Conservation (phyloP, 176 grass and related monocot genomes). For the Dactylis glomerata region DNA sequence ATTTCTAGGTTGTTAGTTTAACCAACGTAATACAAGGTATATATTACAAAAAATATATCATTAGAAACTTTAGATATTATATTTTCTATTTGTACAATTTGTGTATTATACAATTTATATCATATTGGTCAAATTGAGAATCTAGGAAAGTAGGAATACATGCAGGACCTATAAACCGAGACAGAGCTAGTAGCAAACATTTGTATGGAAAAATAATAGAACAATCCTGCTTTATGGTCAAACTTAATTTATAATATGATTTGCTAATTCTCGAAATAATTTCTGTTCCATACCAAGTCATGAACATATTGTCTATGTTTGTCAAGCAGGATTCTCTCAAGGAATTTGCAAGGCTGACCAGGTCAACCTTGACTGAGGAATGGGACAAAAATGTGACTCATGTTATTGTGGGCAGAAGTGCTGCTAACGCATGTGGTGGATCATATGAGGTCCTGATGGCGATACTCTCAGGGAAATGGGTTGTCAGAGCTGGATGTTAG, state of each 20-base stretch:
- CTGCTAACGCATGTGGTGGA: not conserved
- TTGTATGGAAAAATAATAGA: not conserved
- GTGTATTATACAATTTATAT: too few species aligned
- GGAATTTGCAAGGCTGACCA: conserved; percentile 26
- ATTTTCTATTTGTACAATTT: too few species aligned
- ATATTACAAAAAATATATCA: too few species aligned
- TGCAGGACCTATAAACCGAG: too few species aligned
- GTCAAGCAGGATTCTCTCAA: conserved; percentile 28
- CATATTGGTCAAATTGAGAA: too few species aligned
- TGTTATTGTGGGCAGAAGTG: conserved; percentile 36
- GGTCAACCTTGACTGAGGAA: not conserved
- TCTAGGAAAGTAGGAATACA: too few species aligned
- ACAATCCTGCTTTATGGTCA: conserved; percentile 1
- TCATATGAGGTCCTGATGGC: conserved; percentile 50
- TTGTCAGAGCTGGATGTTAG: conserved; percentile 33
- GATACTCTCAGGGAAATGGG: conserved; percentile 35
- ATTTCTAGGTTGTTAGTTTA: too few species aligned
- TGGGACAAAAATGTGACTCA: conserved; percentile 48
- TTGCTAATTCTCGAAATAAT: conserved; percentile 5
- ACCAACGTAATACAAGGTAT: too few species aligned
- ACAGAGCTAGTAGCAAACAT: too few species aligned
- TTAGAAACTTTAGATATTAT: too few species aligned
- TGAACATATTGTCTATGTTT: not conserved
- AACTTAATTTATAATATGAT: not conserved
- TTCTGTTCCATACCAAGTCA: not conserved